phyloP scores from a whole-genome alignment of 257 asterid genomes.

The Fraxinus cuspidata region DNA sequence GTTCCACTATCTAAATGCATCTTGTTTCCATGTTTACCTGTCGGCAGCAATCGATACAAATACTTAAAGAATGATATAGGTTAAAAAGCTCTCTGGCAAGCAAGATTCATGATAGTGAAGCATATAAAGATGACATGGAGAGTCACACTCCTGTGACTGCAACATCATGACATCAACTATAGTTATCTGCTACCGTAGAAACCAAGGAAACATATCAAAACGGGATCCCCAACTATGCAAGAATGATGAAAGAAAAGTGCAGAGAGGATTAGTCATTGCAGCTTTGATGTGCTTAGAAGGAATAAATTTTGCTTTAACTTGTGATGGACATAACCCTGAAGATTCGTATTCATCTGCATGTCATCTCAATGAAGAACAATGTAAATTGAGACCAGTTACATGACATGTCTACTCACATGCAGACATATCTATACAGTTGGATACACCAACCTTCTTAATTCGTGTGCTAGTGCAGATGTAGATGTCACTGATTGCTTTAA shows the following conservation, averaged over 20 bases:
- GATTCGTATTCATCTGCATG: neutral
- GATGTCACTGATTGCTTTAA: neutral
- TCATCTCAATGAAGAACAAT: neutral
- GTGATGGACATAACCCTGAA: neutral
- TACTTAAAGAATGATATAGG: neutral
- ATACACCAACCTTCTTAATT: neutral
- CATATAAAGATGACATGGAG: neutral
- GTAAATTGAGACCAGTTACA: neutral
- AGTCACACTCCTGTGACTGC: neutral
- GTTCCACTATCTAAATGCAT: slow-evolving; percentile 62
- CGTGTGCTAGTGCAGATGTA: neutral
- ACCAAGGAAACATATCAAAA: neutral
- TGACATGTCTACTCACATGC: slow-evolving; percentile 1
- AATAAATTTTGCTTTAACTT: neutral
- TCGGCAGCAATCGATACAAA: slow-evolving; percentile 26
- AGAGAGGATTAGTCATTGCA: neutral
- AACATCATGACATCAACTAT: neutral
- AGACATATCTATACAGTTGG: neutral
- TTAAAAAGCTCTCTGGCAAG: slow-evolving; percentile 8
- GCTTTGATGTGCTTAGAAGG: neutral
- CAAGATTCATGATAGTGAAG: neutral
- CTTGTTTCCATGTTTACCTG: slow-evolving; percentile 95
- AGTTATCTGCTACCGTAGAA: neutral
- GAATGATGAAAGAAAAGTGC: neutral
- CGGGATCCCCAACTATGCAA: neutral